These are phyloP conservation scores for Wallacemonas rigidus DNA, from an alignment of 208 protist genomes.

Conservation along the genomic window DNA sequence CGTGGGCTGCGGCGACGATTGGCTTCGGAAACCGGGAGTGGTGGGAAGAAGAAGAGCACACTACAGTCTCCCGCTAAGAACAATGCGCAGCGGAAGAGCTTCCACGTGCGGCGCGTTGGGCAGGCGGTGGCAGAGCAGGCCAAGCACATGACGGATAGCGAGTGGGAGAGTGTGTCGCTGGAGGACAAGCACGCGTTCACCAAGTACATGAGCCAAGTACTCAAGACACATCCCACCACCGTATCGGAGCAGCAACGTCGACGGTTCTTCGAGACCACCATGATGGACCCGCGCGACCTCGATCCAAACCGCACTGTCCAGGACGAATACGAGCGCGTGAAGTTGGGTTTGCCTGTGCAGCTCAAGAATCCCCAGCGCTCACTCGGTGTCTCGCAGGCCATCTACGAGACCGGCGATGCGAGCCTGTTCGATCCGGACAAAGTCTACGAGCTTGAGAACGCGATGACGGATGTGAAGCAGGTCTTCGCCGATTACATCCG, in stretches of 20 bases:
- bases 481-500: slow-evolving; percentile 85
- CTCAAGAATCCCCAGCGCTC: slow-evolving; percentile 68
- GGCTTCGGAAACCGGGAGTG: background rate
- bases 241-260: slow-evolving; percentile 85
- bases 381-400: slow-evolving; percentile 78
- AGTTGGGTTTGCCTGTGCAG: slow-evolving; percentile 76
- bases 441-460: slow-evolving; percentile 69
- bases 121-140: slow-evolving; percentile 58
- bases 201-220: slow-evolving; percentile 62
- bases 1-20: background rate
- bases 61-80: slow-evolving; percentile 20
- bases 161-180: slow-evolving; percentile 81
- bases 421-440: slow-evolving; percentile 74
- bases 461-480: slow-evolving; percentile 85
- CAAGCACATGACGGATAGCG: slow-evolving; percentile 72
- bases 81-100: slow-evolving; percentile 38
- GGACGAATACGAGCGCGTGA: slow-evolving; percentile 79
- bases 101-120: slow-evolving; percentile 42
- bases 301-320: slow-evolving; percentile 55
- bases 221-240: slow-evolving; percentile 65
- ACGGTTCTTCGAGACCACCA: slow-evolving; percentile 86
- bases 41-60: background rate
- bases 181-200: slow-evolving; percentile 82
- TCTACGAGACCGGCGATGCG: slow-evolving; percentile 72
- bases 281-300: slow-evolving; percentile 70